Evolutionary conservation across 1,284 basidiomycete genomes (phyloP).

Genomic region (Malassezia nana): DNA sequence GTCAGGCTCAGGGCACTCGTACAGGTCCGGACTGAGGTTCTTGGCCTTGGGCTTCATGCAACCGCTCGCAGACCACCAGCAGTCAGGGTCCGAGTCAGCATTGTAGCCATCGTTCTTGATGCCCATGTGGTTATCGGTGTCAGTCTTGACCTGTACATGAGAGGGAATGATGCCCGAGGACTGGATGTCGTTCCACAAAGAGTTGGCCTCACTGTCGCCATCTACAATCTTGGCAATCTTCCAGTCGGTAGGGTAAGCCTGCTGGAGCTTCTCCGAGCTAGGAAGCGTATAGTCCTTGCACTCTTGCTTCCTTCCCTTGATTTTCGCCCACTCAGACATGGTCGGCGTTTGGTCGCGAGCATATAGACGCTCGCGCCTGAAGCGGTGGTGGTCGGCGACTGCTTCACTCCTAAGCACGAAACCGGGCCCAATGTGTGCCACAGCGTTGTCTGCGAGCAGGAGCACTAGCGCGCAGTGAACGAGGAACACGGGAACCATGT

Average conservation of each 20-base stretch:
- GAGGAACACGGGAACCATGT: too few species aligned
- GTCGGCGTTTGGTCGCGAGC: too few species aligned
- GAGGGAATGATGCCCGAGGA: conserved; percentile 20
- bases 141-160: neutral
- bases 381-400: too few species aligned
- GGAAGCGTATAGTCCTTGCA: conserved; percentile 1
- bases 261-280: conserved; percentile 20
- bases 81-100: conserved; percentile 31
- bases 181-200: conserved; percentile 36
- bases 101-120: neutral
- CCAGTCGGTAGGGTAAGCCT: conserved; percentile 48
- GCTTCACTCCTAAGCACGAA: too few species aligned
- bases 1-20: conserved; percentile 50
- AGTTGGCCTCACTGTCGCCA: conserved; percentile 48
- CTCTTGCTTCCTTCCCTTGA: neutral
- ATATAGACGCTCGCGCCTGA: too few species aligned
- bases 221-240: conserved; percentile 47
- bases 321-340: too few species aligned
- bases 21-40: conserved; percentile 48
- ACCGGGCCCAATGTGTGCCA: too few species aligned
- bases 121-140: neutral
- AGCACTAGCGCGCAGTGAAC: too few species aligned
- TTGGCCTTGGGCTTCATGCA: conserved; percentile 42
- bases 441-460: too few species aligned
- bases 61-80: conserved; percentile 36